phyloP scores from a whole-genome alignment of 1,139 yeast genomes.

The Meyerozyma guilliermondii region DNA sequence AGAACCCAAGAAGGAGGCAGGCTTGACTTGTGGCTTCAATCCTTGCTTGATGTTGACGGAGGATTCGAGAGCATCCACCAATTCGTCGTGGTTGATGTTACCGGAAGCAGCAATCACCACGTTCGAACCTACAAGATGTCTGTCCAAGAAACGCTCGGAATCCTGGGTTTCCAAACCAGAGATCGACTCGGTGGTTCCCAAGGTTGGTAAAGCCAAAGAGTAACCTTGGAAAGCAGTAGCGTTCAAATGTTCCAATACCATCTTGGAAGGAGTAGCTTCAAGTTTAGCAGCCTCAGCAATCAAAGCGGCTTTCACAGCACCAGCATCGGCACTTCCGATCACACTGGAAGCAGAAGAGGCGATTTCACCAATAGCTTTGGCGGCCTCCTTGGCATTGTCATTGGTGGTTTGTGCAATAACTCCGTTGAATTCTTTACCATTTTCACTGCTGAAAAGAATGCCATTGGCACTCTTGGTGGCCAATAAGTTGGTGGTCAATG shows the following conservation, averaged over 20 bases:
- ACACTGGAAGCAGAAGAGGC: constrained; percentile 30
- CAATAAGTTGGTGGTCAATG: constrained; percentile 53
- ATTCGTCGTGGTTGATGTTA: constrained; percentile 61
- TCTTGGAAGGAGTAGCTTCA: constrained; percentile 42
- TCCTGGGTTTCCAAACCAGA: constrained; percentile 55
- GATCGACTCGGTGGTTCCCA: constrained; percentile 66
- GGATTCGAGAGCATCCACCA: constrained; percentile 60
- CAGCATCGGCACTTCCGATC: constrained; percentile 30
- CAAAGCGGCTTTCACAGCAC: constrained; percentile 31
- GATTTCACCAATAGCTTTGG: constrained; percentile 30
- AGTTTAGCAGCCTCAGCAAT: constrained; percentile 35
- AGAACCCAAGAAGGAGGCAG: constrained; percentile 71
- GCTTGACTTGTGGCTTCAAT: constrained; percentile 46
- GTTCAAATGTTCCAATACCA: constrained; percentile 67
- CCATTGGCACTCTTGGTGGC: constrained; percentile 37
- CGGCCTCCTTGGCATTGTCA: constrained; percentile 41
- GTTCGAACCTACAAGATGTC: constrained; percentile 58
- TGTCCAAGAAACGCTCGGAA: constrained; percentile 48
- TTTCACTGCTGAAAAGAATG: constrained; percentile 39
- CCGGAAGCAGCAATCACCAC: constrained; percentile 71
- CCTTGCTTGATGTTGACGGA: constrained; percentile 47
- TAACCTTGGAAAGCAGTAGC: constrained; percentile 84
- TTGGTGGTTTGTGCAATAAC: constrained; percentile 47
- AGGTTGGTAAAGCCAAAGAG: constrained; percentile 67
- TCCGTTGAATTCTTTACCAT: constrained; percentile 51